Evolutionary conservation across 495 filamentous ascomycete species (phyloP), one percentile per base, ranked within the genome.

Genomic region (Lasiosphaeriaceae sp.): DNA sequence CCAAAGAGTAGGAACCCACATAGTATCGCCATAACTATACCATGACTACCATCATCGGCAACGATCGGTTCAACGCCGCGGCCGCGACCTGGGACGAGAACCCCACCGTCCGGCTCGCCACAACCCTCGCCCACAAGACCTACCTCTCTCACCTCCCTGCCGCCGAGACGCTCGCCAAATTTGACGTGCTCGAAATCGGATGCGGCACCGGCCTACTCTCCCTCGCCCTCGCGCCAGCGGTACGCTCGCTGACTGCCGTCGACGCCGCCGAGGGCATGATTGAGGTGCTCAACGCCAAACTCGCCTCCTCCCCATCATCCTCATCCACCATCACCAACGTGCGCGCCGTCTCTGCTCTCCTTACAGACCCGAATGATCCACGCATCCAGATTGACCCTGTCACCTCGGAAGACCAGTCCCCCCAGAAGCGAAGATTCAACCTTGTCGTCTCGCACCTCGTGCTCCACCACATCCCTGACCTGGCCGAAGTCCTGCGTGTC

Each of bases 201-300:
- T 82, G 80, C 61, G 80, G 81, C 20, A 84, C 81, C 11, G 81
- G 81, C 47, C 70, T 82, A 5, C 69, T 84, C 2, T 80, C 78
- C 2, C 71, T 79, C 16, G 65, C 59, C 3, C 66, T 83, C 23
- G 74, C 79, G 0, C 78, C 79, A 0, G 46, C 64, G 8, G 66
- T 70, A 3, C 66, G 65, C 44, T 69, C 66, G 24, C 61, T 82
- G 17, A 73, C 78, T 12, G 79, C 78, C 26, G 69, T 83, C 12
- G 81, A 83, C 52, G 66, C 74, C 0, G 76, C 80, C 8, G 54
- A 71, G 17, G 81, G 80, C 48, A 83, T 83, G 81, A 77, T 83
- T 48, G 65, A 67, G 2, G 74, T 72, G n/a, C 64, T 83, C 17
- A 61, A 69, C 11, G 7, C 55, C 11, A 83, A 83, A 56, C 63